Conservation (phyloP, 108 stramenopile genomes). For the Bacterosira constricta region DNA sequence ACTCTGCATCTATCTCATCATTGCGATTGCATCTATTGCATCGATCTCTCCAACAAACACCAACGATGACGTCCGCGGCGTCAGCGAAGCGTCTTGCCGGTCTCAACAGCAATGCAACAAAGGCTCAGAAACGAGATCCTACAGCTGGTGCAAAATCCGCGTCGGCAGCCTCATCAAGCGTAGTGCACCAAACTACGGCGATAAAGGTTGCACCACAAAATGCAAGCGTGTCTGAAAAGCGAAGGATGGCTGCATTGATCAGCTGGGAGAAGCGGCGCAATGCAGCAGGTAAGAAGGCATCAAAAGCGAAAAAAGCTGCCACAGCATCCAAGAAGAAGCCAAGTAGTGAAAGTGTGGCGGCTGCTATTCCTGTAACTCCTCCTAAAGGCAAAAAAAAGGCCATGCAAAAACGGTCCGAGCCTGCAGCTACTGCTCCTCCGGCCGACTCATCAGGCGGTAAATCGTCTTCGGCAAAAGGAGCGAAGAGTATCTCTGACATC, state of each 20-base stretch:
- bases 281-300: not conserved
- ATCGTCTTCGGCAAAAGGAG: conserved; percentile 8
- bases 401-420: not conserved
- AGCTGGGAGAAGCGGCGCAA: conserved; percentile 30
- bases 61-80: conserved; percentile 2
- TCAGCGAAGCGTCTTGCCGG: conserved; percentile 6
- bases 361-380: not conserved
- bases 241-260: conserved; percentile 31
- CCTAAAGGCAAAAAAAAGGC: not conserved
- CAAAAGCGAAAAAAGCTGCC: not conserved
- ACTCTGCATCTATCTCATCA: not conserved
- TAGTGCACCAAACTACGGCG: not conserved
- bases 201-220: not conserved
- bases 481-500: not conserved
- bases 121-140: not conserved
- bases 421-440: not conserved
- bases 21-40: not conserved
- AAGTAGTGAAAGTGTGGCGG: too few species aligned
- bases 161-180: not conserved
- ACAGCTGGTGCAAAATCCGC: not conserved
- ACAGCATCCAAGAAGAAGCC: not conserved
- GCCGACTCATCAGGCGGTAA: not conserved
- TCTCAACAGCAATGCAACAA: conserved; percentile 5
- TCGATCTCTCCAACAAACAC: not conserved
- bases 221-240: conserved; percentile 34